These are phyloP conservation scores for Alopecurus myosuroides DNA, from an alignment of 176 grass and related monocot species.

Conservation along the genomic window DNA sequence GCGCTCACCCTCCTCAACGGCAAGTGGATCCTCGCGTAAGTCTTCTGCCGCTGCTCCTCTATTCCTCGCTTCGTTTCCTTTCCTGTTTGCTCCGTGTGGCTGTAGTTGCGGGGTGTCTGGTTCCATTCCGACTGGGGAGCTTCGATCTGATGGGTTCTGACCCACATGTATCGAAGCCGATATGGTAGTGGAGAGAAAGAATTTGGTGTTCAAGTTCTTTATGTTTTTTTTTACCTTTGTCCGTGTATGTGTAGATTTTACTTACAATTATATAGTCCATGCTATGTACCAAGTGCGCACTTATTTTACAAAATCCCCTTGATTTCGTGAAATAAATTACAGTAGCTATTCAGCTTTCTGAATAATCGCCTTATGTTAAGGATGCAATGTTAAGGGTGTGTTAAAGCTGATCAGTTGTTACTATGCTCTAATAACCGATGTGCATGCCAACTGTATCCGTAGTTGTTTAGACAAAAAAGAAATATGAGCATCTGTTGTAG, in stretches of 20 bases:
- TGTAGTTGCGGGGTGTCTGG: not conserved
- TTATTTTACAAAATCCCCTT: not conserved
- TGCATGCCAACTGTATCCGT: not conserved
- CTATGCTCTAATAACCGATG: not conserved
- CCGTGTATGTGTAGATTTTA: not conserved
- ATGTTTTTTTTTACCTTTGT: not conserved
- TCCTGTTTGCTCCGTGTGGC: not conserved
- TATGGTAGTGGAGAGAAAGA: not conserved
- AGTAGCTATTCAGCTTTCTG: not conserved
- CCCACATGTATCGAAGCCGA: not conserved
- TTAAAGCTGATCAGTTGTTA: not conserved
- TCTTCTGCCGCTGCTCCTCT: not conserved
- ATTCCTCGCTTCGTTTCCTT: not conserved
- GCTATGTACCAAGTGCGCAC: not conserved
- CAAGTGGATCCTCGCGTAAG: conserved; percentile 96
- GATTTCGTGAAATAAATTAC: not conserved
- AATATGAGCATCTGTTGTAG: not conserved
- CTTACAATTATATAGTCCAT: not conserved
- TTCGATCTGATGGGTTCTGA: not conserved
- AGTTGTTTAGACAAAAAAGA: not conserved
- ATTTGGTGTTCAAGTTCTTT: not conserved
- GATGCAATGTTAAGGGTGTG: not conserved
- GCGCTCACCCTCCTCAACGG: conserved; percentile 79
- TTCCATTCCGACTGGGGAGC: not conserved
- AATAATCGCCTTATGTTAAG: not conserved